A percentile compares a stretch with the other conserved stretches of the same genome.
These are phyloP conservation scores for Epicoccum nigrum DNA, from an alignment of 2,329 filamentous ascomycete species.

Conservation along the genomic window DNA sequence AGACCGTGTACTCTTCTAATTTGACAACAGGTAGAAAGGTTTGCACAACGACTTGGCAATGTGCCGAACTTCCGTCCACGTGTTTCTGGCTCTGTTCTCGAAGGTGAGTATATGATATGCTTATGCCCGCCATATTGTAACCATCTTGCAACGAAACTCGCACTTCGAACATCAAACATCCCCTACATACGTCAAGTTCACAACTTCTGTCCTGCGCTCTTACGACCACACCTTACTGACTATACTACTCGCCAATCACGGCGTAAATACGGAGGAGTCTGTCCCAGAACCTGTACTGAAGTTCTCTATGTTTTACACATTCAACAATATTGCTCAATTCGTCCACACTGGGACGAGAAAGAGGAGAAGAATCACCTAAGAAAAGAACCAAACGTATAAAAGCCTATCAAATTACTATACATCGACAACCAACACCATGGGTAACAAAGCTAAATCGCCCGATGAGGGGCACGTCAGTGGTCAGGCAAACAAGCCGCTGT, in stretches of 20 bases:
- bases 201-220: no score
- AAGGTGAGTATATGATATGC: no score
- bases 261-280: slow-evolving; percentile 36
- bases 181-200: no score
- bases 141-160: no score
- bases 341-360: slow-evolving; percentile 33
- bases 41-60: no score
- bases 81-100: no score
- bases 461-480: slow-evolving; percentile 45
- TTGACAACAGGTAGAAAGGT: no score
- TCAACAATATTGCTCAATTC: slow-evolving; percentile 28
- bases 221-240: no score
- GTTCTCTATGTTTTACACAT: slow-evolving; percentile 30
- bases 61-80: no score
- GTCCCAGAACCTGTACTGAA: slow-evolving; percentile 38
- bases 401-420: background rate
- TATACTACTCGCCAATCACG: slow-evolving; percentile 31
- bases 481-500: slow-evolving; percentile 58
- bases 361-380: slow-evolving; percentile 24
- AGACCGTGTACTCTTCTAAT: no score
- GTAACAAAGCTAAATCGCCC: slow-evolving; percentile 25
- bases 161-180: no score
- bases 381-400: background rate
- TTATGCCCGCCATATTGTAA: no score
- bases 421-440: slow-evolving; percentile 22